Evolutionary conservation across 306 rosid genomes (phyloP), one percentile per base, ranked within the genome.

Genomic region (Erythrophleum fordii): DNA sequence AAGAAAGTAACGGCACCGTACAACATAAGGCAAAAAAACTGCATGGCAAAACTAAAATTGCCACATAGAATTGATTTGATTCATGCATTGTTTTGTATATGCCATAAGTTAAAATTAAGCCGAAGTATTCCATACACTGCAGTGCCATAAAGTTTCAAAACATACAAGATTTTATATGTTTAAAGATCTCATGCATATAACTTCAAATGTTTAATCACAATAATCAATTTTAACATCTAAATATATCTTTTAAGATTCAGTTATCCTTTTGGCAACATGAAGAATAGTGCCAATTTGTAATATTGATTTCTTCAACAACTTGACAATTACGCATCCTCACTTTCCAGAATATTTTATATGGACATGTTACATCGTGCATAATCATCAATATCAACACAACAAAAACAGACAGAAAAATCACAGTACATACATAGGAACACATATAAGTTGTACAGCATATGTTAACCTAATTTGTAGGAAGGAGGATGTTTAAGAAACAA

Each of bases 21-120:
- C 39, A 65, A 55, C 88, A 14, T 16, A 55, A 35, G 12, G 53
- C 26, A 25, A 64, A 64, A n/a, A 64, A 60, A 37, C 71, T 18
- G 28, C 31, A 51, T 51, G 6, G 28, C 17, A 5, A 76, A 5
- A 49, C 64, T 28, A 74, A 68, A 53, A 76, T 53, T 11, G 73
- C 44, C 29, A 23, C 46, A 41, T 23, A 69, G 53, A 75, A 69
- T 80, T 68, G 48, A 51, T 78, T 22, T 75, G 58, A 80, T 44
- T 45, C 72, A 70, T 23, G 55, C 48, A 73, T 52, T 56, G 16
- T 39, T 34, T 80, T 51, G 22, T 39, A 23, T 23, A 39, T 64
- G 74, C 79, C 41, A 20, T 3, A 49, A 71, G 5, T 22, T 45
- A 44, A 56, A 66, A 70, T 22, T 58, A 61, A 44, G 68, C 52